Conservation (phyloP, 164 flowering plant genomes). For the Magnolia changhungtana region DNA sequence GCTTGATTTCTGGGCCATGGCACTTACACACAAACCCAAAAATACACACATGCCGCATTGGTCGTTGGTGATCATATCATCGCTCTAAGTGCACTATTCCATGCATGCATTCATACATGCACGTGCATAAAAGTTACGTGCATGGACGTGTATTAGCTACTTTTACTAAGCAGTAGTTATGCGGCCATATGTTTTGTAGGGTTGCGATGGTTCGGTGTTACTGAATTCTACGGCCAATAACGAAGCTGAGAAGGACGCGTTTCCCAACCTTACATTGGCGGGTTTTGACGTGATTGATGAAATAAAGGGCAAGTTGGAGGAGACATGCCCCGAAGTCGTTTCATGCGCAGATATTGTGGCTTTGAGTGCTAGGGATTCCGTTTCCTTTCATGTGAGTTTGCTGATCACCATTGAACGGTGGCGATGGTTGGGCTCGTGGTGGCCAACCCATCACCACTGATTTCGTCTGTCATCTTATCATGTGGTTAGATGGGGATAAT, state of each 20-base stretch:
- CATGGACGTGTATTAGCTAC: background rate
- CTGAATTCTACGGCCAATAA: slow-evolving; percentile 29
- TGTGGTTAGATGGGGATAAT: no score
- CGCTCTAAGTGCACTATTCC: no score
- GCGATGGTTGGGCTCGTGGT: background rate
- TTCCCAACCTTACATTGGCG: slow-evolving; percentile 29
- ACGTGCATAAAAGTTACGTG: background rate
- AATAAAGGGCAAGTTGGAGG: slow-evolving; percentile 32
- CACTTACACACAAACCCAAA: no score
- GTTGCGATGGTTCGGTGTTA: slow-evolving; percentile 54
- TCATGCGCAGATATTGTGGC: slow-evolving; percentile 76
- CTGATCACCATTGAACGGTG: background rate
- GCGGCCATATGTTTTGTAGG: slow-evolving; percentile 23
- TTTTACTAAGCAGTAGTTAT: no score
- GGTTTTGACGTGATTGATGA: slow-evolving; percentile 47
- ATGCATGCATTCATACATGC: no score
- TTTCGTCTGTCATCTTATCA: no score
- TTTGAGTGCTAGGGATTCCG: slow-evolving; percentile 60
- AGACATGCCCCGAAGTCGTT: slow-evolving; percentile 38
- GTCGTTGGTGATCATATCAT: no score
- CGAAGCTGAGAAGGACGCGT: slow-evolving; percentile 37
- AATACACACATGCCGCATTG: background rate
- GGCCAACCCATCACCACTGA: no score
- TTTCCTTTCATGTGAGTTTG: slow-evolving; percentile 44
- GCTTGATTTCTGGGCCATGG: no score